Percentiles rank a stretch among this genome's conserved stretches.
These are phyloP conservation scores for Plasmopara muralis DNA, from an alignment of 352 stramenopile genomes.

Conservation along the genomic window DNA sequence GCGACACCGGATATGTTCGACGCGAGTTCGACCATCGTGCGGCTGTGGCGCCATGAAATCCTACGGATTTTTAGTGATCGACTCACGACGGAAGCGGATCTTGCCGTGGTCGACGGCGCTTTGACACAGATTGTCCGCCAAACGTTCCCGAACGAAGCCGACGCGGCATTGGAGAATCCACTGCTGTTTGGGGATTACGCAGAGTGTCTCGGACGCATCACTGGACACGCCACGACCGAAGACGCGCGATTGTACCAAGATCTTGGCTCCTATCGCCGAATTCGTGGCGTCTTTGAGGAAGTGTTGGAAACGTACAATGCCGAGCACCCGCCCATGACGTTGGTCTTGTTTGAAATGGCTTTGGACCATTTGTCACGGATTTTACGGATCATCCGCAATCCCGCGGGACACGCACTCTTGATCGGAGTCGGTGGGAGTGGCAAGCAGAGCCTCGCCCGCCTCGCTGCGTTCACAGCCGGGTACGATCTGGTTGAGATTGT, in stretches of 20 bases:
- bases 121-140: slow-evolving; percentile 73
- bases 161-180: slow-evolving; percentile 70
- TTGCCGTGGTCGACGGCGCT: slow-evolving; percentile 69
- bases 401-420: slow-evolving; percentile 88
- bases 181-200: slow-evolving; percentile 92
- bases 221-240: slow-evolving; percentile 41
- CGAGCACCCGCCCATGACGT: slow-evolving; percentile 92
- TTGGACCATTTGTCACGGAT: slow-evolving; percentile 91
- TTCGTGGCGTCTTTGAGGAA: slow-evolving; percentile 90
- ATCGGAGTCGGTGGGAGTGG: slow-evolving; percentile 92
- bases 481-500: slow-evolving; percentile 95
- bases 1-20: slow-evolving; percentile 88
- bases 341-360: slow-evolving; percentile 95
- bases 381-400: slow-evolving; percentile 89
- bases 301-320: slow-evolving; percentile 92
- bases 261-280: slow-evolving; percentile 87
- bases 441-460: slow-evolving; percentile 90
- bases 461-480: slow-evolving; percentile 89
- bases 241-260: slow-evolving; percentile 91
- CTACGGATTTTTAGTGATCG: slow-evolving; percentile 91
- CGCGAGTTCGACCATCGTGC: slow-evolving; percentile 57
- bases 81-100: slow-evolving; percentile 84
- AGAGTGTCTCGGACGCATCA: slow-evolving; percentile 75
- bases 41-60: slow-evolving; percentile 92
- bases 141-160: slow-evolving; percentile 53